Conservation (phyloP, 805 yeast genomes). For the Blastobotrys chiropterorum region DNA sequence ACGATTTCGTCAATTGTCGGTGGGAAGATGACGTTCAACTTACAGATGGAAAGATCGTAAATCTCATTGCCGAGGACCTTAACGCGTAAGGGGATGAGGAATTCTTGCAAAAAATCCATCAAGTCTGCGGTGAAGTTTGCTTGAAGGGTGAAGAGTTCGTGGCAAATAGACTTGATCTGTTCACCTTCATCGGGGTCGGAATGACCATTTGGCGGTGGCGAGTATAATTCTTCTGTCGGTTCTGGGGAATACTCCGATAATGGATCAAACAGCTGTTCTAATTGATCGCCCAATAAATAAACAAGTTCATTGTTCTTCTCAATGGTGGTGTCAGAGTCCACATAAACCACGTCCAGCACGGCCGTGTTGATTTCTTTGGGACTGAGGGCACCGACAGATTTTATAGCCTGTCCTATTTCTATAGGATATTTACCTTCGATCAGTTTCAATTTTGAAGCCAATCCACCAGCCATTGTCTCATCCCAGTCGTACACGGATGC, state of each 20-base stretch:
- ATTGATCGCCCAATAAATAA: constrained; percentile 70
- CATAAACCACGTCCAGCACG: constrained; percentile 71
- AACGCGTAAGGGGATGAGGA: constrained; percentile 71
- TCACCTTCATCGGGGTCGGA: background rate
- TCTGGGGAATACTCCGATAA: constrained; percentile 89
- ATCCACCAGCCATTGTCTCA: constrained; percentile 76
- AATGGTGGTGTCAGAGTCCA: constrained; percentile 42
- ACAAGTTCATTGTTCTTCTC: constrained; percentile 74
- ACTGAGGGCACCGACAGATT: constrained; percentile 54
- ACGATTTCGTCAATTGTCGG: constrained; percentile 95
- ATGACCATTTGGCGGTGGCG: constrained; percentile 45
- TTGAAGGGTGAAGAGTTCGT: constrained; percentile 66
- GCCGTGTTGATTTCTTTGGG: constrained; percentile 44
- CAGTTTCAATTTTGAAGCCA: constrained; percentile 61
- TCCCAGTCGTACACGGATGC: constrained; percentile 47
- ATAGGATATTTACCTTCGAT: constrained; percentile 48
- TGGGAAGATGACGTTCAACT: constrained; percentile 76
- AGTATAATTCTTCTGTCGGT: constrained; percentile 64
- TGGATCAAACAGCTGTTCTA: constrained; percentile 86
- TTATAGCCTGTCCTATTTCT: constrained; percentile 50
- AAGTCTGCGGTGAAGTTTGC: constrained; percentile 65
- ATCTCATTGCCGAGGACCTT: constrained; percentile 52
- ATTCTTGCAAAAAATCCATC: constrained; percentile 70
- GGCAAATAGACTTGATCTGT: constrained; percentile 45
- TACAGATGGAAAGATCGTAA: constrained; percentile 49